Evolutionary conservation across 768 basidiomycete genomes (phyloP).

Genomic region (Tremella mesenterica): DNA sequence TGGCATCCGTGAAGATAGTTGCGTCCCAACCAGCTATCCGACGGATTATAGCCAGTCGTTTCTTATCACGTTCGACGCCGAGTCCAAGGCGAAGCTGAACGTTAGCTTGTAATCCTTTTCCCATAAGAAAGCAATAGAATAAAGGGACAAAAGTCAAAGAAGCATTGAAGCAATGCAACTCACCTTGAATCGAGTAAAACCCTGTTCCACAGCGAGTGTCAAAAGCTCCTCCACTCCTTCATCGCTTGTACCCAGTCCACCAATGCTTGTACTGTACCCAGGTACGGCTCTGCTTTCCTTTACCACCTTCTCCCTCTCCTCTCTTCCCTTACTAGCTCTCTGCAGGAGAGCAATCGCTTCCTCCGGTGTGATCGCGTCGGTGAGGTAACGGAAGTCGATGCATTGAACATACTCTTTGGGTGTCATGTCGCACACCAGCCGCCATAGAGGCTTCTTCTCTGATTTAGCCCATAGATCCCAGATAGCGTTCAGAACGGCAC

Average conservation of each 20-base stretch:
- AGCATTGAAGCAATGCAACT: too few relatives aligned
- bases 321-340: constrained; percentile 62
- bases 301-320: constrained; percentile 59
- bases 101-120: too few relatives aligned
- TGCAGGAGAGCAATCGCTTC: constrained; percentile 73
- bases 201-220: constrained; percentile 67
- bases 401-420: constrained; percentile 54
- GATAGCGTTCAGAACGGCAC: constrained; percentile 66
- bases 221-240: constrained; percentile 22
- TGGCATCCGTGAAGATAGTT: constrained; percentile 89
- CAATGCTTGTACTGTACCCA: constrained; percentile 81
- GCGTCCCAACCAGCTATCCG: constrained; percentile 84
- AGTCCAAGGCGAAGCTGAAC: constrained; percentile 88
- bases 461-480: constrained; percentile 60
- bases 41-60: constrained; percentile 74
- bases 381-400: constrained; percentile 73
- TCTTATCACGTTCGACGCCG: constrained; percentile 64
- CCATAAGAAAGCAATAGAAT: too few relatives aligned
- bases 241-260: constrained; percentile 61
- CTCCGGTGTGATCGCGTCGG: constrained; percentile 79
- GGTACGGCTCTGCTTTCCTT: constrained; percentile 58
- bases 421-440: constrained; percentile 76
- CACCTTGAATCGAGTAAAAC: constrained; percentile 91
- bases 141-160: too few relatives aligned
- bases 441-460: constrained; percentile 76